phyloP scores from a whole-genome alignment of 352 stramenopile genomes.

The Globisporangium rhizosaccharum region DNA sequence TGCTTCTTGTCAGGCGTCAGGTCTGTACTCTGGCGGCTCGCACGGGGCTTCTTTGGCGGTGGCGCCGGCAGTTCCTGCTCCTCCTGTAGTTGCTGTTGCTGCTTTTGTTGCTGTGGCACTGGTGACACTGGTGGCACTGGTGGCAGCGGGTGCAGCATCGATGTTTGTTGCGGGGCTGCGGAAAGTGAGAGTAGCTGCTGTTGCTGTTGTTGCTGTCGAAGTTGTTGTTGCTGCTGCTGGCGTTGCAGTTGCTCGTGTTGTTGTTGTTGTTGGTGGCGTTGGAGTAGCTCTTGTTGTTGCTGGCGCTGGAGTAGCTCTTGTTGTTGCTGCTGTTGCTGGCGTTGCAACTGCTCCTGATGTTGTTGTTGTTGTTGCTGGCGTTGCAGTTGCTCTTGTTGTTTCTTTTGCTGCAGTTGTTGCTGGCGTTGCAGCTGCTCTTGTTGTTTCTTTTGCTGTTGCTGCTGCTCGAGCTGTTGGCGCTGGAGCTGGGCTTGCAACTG shows the following conservation, averaged over 20 bases:
- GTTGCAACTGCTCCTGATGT: neutral
- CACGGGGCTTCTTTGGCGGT: constrained; percentile 1
- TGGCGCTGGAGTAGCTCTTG: constrained; percentile 1
- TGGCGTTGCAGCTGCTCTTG: neutral
- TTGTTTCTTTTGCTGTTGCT: constrained; percentile 2
- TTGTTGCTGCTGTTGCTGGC: neutral
- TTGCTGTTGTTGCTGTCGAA: neutral
- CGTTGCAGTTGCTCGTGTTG: neutral
- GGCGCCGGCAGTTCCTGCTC: neutral
- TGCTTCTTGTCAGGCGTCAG: constrained; percentile 26
- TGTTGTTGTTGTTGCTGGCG: neutral
- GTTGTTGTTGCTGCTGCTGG: neutral
- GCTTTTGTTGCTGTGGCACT: too few species aligned
- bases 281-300: neutral
- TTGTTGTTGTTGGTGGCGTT: neutral
- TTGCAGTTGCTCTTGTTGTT: neutral
- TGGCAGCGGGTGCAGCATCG: neutral
- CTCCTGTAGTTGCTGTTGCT: neutral
- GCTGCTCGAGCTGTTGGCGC: neutral
- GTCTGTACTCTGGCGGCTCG: constrained; percentile 2
- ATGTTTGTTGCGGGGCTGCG: neutral
- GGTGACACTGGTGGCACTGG: neutral
- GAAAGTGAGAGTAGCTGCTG: neutral
- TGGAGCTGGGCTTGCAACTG: neutral
- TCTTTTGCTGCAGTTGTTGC: neutral